Evolutionary conservation across 164 flowering plant species (phyloP).

Genomic region (Protea cynaroides): DNA sequence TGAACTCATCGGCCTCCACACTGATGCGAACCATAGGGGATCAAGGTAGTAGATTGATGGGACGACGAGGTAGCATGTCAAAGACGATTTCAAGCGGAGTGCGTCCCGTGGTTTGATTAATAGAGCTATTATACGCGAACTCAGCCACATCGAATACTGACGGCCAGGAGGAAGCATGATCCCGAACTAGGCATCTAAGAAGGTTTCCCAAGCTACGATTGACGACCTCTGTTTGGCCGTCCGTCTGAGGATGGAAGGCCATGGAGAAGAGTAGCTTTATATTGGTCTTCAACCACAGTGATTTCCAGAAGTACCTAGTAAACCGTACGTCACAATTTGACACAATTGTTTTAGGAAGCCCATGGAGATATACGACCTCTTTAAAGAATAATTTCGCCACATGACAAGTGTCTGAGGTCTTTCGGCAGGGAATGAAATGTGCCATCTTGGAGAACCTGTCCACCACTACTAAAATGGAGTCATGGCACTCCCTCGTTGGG

Average conservation of each 20-base stretch:
- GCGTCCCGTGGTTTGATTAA: not conserved
- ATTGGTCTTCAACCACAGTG: not conserved
- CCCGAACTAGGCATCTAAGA: not conserved
- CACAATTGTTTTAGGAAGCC: not conserved
- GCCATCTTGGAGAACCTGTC: not conserved
- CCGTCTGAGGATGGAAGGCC: conserved; percentile 4
- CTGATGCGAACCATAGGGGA: too few relatives aligned
- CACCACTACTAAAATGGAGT: not conserved
- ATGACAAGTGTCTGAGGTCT: conserved; percentile 1
- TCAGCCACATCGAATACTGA: conserved; percentile 1
- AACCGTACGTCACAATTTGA: not conserved
- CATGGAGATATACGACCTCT: conserved; percentile 6
- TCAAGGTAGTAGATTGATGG: too few relatives aligned
- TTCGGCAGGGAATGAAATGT: conserved; percentile 6
- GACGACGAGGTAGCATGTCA: too few relatives aligned
- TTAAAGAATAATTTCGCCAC: not conserved
- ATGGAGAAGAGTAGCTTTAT: not conserved
- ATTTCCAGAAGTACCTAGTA: conserved; percentile 7
- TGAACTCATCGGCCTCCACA: too few relatives aligned
- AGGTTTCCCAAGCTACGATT: conserved; percentile 2
- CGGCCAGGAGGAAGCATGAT: conserved; percentile 14
- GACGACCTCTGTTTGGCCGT: conserved; percentile 6
- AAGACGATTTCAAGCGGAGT: not conserved
- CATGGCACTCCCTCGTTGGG: too few relatives aligned
- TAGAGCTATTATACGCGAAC: conserved; percentile 12